These are phyloP conservation scores for Cordyceps javanica DNA, from an alignment of 2,329 filamentous ascomycete species.

Conservation along the genomic window DNA sequence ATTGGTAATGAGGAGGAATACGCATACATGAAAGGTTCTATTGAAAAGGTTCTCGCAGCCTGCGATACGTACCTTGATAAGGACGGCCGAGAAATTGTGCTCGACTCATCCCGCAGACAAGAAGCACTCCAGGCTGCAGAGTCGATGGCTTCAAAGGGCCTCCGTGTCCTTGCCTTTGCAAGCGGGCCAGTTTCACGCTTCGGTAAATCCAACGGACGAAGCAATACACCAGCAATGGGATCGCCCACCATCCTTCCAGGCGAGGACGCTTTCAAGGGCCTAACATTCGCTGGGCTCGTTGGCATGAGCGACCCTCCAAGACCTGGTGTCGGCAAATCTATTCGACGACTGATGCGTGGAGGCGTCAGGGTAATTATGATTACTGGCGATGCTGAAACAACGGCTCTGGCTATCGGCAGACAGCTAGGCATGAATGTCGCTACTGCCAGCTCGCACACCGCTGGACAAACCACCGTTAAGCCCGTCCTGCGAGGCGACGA, in stretches of 20 bases:
- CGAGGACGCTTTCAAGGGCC: constrained; percentile 72
- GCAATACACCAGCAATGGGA: constrained; percentile 42
- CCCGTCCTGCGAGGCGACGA: constrained; percentile 83
- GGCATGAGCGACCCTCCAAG: constrained; percentile 97
- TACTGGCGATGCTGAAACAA: constrained; percentile 92
- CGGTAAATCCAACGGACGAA: constrained; percentile 39
- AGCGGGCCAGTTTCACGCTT: constrained; percentile 63
- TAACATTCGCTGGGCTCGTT: constrained; percentile 86
- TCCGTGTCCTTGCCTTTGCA: constrained; percentile 88
- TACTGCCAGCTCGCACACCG: constrained; percentile 42
- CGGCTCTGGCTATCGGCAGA: constrained; percentile 85
- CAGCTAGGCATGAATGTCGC: constrained; percentile 90
- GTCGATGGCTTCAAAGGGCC: constrained; percentile 78
- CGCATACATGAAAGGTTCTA: constrained; percentile 91
- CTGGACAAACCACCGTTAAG: constrained; percentile 53
- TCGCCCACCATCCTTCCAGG: constrained; percentile 37
- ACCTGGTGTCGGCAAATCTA: constrained; percentile 82
- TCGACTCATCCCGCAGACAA: constrained; percentile 70
- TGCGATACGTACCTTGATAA: constrained; percentile 88
- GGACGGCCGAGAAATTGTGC: constrained; percentile 77
- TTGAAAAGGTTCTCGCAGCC: constrained; percentile 77
- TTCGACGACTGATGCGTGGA: constrained; percentile 83
- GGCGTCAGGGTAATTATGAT: constrained; percentile 99
- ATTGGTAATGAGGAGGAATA: constrained; percentile 71
- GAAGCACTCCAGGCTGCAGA: constrained; percentile 76